Conservation (phyloP, 805 yeast species). For the Yamadazyma endophytica region DNA sequence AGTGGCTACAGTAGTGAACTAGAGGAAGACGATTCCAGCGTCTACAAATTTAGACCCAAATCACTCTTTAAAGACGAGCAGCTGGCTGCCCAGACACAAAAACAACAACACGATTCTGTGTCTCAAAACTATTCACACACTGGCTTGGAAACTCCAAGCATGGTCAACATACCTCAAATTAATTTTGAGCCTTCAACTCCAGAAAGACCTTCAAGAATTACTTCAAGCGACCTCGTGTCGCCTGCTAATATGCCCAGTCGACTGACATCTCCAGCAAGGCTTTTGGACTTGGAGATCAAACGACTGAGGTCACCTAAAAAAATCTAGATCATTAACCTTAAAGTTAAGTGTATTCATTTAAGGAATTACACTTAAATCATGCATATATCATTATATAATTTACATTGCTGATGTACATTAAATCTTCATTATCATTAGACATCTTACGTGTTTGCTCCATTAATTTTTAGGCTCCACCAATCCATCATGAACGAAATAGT, state of each 20-base stretch:
- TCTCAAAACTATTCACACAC: too few species aligned
- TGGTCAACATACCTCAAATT: constrained; percentile 1
- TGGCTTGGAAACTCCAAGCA: neutral
- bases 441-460: too few species aligned
- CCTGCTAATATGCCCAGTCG: constrained; percentile 3
- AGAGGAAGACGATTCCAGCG: constrained; percentile 4
- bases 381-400: neutral
- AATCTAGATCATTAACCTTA: neutral
- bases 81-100: too few species aligned
- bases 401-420: constrained; percentile 1
- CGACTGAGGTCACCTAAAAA: constrained; percentile 7
- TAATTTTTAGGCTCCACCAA: constrained; percentile 62
- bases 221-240: too few species aligned
- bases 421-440: too few species aligned
- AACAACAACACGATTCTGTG: too few species aligned
- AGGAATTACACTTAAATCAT: too few species aligned
- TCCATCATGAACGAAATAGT: constrained; percentile 64
- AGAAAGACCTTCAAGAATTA: too few species aligned
- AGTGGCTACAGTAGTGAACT: constrained; percentile 1
- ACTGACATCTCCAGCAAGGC: constrained; percentile 9
- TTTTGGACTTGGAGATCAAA: constrained; percentile 8
- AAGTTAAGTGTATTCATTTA: too few species aligned
- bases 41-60: constrained; percentile 7
- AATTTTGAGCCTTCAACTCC: constrained; percentile 4
- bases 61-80: neutral